Base-by-base conservation (phyloP, 108 stramenopile species). In the Seminavis robusta region DNA sequence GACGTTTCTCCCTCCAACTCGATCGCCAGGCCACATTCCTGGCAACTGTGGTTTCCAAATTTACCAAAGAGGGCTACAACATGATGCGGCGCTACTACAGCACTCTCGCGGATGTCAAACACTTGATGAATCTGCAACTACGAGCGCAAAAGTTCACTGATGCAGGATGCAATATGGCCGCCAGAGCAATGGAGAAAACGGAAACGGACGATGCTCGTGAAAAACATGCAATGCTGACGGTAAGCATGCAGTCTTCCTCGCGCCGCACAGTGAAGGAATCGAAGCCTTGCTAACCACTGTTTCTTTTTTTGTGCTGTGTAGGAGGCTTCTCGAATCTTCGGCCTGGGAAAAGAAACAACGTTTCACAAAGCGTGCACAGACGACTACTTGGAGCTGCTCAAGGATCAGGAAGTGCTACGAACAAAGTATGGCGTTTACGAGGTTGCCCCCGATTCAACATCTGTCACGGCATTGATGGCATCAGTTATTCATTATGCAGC, bases 361-460 rank as follows among this genome's bases (percentile, higher is more conserved):
- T 84, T 91, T 48, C 79, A 87, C 45, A 91, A 91, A 59, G 28
- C 77, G 13, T 85, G 72, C 25, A 84, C 86, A 2, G 90, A 91
- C 46, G 90, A 91, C 17, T 79, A 91, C 20, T 33, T 84, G 24
- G 84, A 83, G 28, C 67, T 91, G 20, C 37, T 87, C 5, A 50
- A 74, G 40, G 86, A 87, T 65, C 90, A 88, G 58, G 90, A 88
- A 42, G 72, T 79, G 24, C 57, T 88, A 16, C 61, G 84, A 13
- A 68, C 61, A 16, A 71, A 73, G 26, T 86, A 88, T 47, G 66
- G 75, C 8, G 47, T 81, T 32, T 29, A 41, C 8, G 83, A 88
- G 28, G 78, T 92, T 15, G 86, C 80, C 0, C 82, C 84, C 0
- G 71, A 71, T 4, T 68, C 74, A 45, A 80, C 84, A 3, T 86